These are phyloP conservation scores for Priceomyces medius DNA, from an alignment of 805 yeast species.

Conservation along the genomic window DNA sequence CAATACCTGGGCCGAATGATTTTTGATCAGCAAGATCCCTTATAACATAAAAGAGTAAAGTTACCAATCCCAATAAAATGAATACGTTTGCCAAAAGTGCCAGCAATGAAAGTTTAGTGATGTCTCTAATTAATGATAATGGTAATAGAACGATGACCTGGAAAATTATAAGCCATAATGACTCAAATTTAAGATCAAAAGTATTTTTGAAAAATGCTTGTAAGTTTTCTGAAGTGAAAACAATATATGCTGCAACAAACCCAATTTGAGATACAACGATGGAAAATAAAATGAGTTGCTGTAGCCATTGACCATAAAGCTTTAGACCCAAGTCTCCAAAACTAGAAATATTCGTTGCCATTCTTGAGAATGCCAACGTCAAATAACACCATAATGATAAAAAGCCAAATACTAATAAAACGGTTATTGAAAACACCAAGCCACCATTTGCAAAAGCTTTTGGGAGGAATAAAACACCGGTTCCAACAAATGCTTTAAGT, in stretches of 20 bases:
- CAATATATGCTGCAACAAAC: slow-evolving; percentile 77
- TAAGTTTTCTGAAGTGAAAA: slow-evolving; percentile 72
- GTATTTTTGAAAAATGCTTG: slow-evolving; percentile 59
- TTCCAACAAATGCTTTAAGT: slow-evolving; percentile 74
- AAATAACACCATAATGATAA: slow-evolving; percentile 80
- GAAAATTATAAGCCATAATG: slow-evolving; percentile 46
- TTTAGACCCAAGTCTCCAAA: slow-evolving; percentile 73
- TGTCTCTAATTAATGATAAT: slow-evolving; percentile 69
- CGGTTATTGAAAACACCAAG: slow-evolving; percentile 51
- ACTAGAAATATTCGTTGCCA: slow-evolving; percentile 61
- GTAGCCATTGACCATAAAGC: slow-evolving; percentile 66
- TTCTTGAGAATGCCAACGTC: slow-evolving; percentile 59
- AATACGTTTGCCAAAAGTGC: slow-evolving; percentile 72
- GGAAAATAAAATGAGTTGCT: slow-evolving; percentile 59
- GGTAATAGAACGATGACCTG: slow-evolving; percentile 66
- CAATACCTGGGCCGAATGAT: slow-evolving; percentile 47
- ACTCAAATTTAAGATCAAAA: slow-evolving; percentile 38
- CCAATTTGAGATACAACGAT: slow-evolving; percentile 74
- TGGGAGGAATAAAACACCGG: slow-evolving; percentile 72
- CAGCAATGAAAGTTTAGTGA: slow-evolving; percentile 69
- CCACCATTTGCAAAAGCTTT: slow-evolving; percentile 76
- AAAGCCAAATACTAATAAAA: slow-evolving; percentile 59
- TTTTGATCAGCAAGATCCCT: slow-evolving; percentile 47
- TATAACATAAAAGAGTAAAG: slow-evolving; percentile 58
- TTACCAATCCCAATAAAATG: slow-evolving; percentile 62